Percentiles rank a stretch among this genome's conserved stretches.
phyloP scores from a whole-genome alignment of 1,284 basidiomycete species.

The Inonotus obliquus region DNA sequence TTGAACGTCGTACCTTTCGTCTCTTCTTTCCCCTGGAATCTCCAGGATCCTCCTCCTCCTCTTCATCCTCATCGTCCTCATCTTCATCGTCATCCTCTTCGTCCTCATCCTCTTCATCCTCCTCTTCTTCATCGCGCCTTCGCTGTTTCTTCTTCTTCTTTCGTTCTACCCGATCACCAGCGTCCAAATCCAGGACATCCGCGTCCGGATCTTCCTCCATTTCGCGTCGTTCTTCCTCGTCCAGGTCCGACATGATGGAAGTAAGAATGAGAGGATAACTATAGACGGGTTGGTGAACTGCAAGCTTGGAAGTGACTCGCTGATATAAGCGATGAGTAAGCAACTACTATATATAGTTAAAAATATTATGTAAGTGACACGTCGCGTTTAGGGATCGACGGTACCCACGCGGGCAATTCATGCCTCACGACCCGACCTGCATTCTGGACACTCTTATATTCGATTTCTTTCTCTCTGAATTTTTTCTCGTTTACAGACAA shows the following conservation, averaged over 20 bases:
- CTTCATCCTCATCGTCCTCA: slow-evolving; percentile 35
- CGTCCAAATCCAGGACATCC: slow-evolving; percentile 24
- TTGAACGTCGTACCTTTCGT: slow-evolving; percentile 42
- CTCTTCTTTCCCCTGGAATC: slow-evolving; percentile 45
- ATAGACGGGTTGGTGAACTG: not conserved
- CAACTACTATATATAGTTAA: not conserved
- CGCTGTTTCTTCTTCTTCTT: slow-evolving; percentile 30
- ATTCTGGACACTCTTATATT: not conserved
- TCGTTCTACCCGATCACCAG: slow-evolving; percentile 23
- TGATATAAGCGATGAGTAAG: not conserved
- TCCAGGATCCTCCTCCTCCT: slow-evolving; percentile 35
- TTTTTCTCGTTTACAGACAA: not conserved
- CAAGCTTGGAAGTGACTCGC: not conserved
- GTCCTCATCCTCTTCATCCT: slow-evolving; percentile 32
- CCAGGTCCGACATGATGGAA: slow-evolving; percentile 5
- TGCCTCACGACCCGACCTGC: not conserved
- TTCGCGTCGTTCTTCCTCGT: slow-evolving; percentile 3
- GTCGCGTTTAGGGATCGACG: not conserved
- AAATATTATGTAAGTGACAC: not conserved
- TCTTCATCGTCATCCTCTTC: slow-evolving; percentile 39
- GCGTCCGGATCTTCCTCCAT: slow-evolving; percentile 22
- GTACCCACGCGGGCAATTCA: not conserved
- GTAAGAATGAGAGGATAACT: not conserved
- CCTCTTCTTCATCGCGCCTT: slow-evolving; percentile 32
- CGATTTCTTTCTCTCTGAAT: not conserved